phyloP scores from a whole-genome alignment of 129 eudicot genomes.

The Tagetes erecta region DNA sequence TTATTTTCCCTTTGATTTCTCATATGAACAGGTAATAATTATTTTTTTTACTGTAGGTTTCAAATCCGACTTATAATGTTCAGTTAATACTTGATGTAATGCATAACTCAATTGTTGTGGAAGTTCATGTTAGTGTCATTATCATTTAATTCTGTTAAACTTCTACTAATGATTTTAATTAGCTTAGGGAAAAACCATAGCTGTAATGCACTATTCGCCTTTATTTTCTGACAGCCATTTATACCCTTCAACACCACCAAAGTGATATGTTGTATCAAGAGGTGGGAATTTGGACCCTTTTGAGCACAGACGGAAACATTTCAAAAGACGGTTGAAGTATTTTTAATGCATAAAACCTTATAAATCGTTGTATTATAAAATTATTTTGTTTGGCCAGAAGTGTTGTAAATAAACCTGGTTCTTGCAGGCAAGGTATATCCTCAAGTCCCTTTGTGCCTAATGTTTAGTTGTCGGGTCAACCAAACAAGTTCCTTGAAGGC shows the following conservation, averaged over 20 bases:
- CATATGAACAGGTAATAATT: background rate
- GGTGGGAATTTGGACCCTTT: too few species aligned
- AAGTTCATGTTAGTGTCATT: conserved; percentile 51
- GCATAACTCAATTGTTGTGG: conserved; percentile 49
- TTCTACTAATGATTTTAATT: background rate
- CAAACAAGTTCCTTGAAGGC: too few species aligned
- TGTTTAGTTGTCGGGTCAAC: too few species aligned
- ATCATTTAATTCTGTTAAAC: conserved; percentile 10
- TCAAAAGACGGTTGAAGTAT: background rate
- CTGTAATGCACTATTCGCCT: background rate
- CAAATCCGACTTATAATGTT: conserved; percentile 44
- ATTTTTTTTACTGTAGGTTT: conserved; percentile 44
- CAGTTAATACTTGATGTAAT: conserved; percentile 51
- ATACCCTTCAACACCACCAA: background rate
- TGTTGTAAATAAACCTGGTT: background rate
- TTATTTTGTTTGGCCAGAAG: background rate
- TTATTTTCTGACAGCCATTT: background rate
- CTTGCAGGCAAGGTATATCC: background rate
- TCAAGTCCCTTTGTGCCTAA: too few species aligned
- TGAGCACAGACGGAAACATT: too few species aligned
- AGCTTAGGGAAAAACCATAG: background rate
- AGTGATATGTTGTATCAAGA: too few species aligned
- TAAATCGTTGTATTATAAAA: background rate
- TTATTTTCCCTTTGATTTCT: background rate
- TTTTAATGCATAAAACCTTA: background rate